Conservation (phyloP, 495 filamentous ascomycete genomes). For the Trichoderma virens region DNA sequence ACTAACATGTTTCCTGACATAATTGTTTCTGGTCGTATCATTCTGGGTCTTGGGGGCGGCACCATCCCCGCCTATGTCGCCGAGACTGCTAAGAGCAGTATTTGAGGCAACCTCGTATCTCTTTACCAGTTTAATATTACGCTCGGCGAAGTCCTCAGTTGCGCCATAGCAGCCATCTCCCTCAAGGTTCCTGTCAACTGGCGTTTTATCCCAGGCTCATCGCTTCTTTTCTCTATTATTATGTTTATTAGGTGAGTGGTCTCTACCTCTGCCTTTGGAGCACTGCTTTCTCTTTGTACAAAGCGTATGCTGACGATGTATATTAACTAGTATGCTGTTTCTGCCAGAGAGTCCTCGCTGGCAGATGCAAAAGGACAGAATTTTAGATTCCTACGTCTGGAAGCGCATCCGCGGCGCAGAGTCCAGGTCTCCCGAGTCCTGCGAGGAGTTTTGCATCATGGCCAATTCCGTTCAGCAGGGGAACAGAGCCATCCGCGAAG, state of each 20-base stretch:
- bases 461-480: constrained; percentile 46
- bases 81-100: constrained; percentile 39
- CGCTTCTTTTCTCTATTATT: constrained; percentile 54
- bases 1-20: too few species aligned
- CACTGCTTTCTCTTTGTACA: not conserved
- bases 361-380: constrained; percentile 45
- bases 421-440: constrained; percentile 35
- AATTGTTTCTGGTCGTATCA: constrained; percentile 52
- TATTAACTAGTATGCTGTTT: constrained; percentile 44
- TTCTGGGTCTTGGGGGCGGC: constrained; percentile 52
- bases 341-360: constrained; percentile 51
- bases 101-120: constrained; percentile 55
- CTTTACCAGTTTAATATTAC: constrained; percentile 59
- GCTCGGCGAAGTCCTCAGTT: constrained; percentile 54
- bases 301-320: not conserved
- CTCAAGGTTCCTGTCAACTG: constrained; percentile 51
- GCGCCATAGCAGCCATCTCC: constrained; percentile 55
- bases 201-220: constrained; percentile 57
- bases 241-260: constrained; percentile 26
- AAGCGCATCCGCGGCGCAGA: constrained; percentile 50
- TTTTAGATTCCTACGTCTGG: constrained; percentile 52
- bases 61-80: constrained; percentile 53
- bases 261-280: not conserved
- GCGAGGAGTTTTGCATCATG: constrained; percentile 56
- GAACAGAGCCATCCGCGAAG: constrained; percentile 8